Conservation (phyloP, 352 stramenopile genomes). For the Phytophthora colocasiae region DNA sequence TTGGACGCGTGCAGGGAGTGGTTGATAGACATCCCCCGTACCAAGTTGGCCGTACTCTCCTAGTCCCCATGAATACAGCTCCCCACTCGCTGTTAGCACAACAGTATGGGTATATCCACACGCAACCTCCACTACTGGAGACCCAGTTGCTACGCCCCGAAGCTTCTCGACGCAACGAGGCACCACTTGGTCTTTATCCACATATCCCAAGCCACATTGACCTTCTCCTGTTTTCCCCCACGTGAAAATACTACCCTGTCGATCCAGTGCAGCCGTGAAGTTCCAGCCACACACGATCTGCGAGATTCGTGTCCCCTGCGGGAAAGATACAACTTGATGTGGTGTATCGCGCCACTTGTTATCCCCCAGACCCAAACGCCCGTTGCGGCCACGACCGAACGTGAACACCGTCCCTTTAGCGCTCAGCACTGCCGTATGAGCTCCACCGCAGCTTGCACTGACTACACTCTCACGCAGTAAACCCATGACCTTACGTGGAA, state of each 20-base stretch:
- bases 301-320: conserved; percentile 35
- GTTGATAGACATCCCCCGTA: conserved; percentile 87
- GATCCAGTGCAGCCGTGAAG: conserved; percentile 70
- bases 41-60: conserved; percentile 92
- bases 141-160: conserved; percentile 24
- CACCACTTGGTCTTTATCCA: conserved; percentile 82
- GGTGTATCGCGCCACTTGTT: conserved; percentile 81
- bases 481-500: conserved; percentile 85
- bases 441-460: conserved; percentile 78
- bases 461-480: conserved; percentile 69
- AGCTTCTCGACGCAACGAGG: conserved; percentile 65
- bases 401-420: conserved; percentile 67
- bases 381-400: conserved; percentile 80
- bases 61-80: conserved; percentile 91
- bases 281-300: conserved; percentile 84
- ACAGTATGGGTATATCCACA: conserved; percentile 91
- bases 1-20: conserved; percentile 70
- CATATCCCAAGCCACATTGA: conserved; percentile 84
- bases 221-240: conserved; percentile 91
- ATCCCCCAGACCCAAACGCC: conserved; percentile 72
- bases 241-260: conserved; percentile 67
- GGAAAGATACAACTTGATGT: conserved; percentile 60
- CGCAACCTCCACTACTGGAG: conserved; percentile 66
- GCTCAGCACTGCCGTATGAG: conserved; percentile 80
- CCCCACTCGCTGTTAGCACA: conserved; percentile 72